A percentile compares a stretch with the other conserved stretches of the same genome.
These are phyloP conservation scores for Leptographium galeiforme DNA, from an alignment of 2,329 filamentous ascomycete species.

Conservation along the genomic window DNA sequence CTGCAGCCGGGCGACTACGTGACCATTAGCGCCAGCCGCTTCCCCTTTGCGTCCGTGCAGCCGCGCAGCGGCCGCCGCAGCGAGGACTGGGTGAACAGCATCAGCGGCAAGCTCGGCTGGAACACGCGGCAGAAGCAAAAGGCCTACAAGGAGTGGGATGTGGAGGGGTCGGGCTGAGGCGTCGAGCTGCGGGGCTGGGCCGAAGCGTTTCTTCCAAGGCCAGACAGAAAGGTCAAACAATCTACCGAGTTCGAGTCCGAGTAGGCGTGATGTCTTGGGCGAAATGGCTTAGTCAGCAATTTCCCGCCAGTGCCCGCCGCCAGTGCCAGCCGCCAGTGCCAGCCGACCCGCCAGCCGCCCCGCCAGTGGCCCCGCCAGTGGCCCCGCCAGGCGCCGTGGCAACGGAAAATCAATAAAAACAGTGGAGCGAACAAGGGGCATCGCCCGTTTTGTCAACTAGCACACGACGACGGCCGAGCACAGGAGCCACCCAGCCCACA, in stretches of 20 bases:
- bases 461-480: background rate
- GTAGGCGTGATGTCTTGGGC: no score
- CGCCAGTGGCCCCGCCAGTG: no score
- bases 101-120: constrained; percentile 67
- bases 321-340: no score
- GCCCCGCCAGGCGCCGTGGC: background rate
- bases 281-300: no score
- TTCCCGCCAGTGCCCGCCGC: no score
- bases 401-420: constrained; percentile 1
- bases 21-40: constrained; percentile 62
- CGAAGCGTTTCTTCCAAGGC: no score
- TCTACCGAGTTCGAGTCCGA: no score
- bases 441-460: background rate
- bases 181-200: no score
- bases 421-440: background rate
- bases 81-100: constrained; percentile 75
- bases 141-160: constrained; percentile 35
- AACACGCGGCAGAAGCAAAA: constrained; percentile 71
- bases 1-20: constrained; percentile 69
- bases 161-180: constrained; percentile 5
- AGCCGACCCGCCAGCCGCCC: no score
- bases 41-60: constrained; percentile 67
- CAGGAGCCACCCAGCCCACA: background rate
- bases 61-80: constrained; percentile 47
- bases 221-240: no score